Evolutionary conservation across 768 basidiomycete genomes (phyloP).

Genomic region (Chalciporus pseudorubinellus): DNA sequence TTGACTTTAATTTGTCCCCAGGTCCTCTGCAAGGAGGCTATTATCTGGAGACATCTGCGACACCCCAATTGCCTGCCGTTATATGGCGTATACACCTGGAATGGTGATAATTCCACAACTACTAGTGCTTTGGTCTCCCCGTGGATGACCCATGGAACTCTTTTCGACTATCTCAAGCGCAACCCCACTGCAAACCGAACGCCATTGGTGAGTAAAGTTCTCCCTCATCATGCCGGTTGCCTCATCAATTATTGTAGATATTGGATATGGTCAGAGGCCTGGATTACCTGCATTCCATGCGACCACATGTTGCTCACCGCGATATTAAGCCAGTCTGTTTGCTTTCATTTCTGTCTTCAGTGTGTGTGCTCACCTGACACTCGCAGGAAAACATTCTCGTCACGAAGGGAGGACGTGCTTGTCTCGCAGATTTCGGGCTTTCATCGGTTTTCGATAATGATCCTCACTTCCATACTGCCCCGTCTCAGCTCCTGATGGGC

Average conservation of each 20-base stretch:
- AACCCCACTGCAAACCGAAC: constrained; percentile 22
- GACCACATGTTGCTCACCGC: constrained; percentile 35
- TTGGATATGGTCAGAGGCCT: constrained; percentile 44
- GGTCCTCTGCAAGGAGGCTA: neutral
- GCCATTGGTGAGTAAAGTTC: constrained; percentile 29
- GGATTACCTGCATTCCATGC: constrained; percentile 41
- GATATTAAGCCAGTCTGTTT: constrained; percentile 31
- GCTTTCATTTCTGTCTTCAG: neutral
- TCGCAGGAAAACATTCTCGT: constrained; percentile 40
- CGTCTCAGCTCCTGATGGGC: constrained; percentile 2
- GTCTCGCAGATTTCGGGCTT: constrained; percentile 52
- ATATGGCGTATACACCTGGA: constrained; percentile 27
- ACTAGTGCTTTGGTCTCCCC: constrained; percentile 35
- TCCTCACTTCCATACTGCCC: constrained; percentile 9
- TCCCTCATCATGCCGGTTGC: neutral
- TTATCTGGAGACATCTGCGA: constrained; percentile 13
- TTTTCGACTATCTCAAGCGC: constrained; percentile 28
- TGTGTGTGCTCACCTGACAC: constrained; percentile 9
- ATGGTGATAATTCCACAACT: constrained; percentile 15
- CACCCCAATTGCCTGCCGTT: constrained; percentile 38
- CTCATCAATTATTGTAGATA: constrained; percentile 29
- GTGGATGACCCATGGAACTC: constrained; percentile 37
- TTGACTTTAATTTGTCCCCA: constrained; percentile 22
- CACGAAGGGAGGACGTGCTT: constrained; percentile 32
- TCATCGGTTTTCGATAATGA: constrained; percentile 16